Percentiles rank a stretch among this genome's conserved stretches.
Evolutionary conservation across 352 stramenopile genomes (phyloP).

Genomic region (Globisporangium takayamanum): DNA sequence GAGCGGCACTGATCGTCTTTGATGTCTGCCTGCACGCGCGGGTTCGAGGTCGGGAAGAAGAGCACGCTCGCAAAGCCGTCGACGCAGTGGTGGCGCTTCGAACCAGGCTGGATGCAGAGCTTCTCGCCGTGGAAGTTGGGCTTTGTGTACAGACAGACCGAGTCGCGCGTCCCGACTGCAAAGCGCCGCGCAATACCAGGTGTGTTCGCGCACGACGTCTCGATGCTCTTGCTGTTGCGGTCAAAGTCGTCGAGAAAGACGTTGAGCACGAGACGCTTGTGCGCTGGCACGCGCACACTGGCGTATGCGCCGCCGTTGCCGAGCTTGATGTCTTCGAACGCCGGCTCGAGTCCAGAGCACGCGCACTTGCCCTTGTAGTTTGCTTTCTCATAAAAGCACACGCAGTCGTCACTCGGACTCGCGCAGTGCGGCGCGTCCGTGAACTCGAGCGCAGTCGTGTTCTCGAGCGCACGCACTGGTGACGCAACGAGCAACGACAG

Average conservation of each 20-base stretch:
- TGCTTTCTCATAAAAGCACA: slow-evolving; percentile 13
- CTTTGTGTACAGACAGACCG: slow-evolving; percentile 15
- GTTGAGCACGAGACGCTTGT: slow-evolving; percentile 14
- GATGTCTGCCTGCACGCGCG: slow-evolving; percentile 13
- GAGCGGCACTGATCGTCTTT: slow-evolving; percentile 10
- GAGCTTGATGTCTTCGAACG: slow-evolving; percentile 14
- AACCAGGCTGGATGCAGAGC: slow-evolving; percentile 10
- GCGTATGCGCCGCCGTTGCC: slow-evolving; percentile 15
- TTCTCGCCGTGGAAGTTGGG: slow-evolving; percentile 20
- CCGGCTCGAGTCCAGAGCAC: slow-evolving; percentile 8
- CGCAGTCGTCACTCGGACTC: background rate
- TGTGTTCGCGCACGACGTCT: slow-evolving; percentile 7
- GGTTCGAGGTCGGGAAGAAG: slow-evolving; percentile 14
- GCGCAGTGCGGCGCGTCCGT: slow-evolving; percentile 9
- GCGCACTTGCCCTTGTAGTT: slow-evolving; percentile 15
- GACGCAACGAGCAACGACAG: background rate
- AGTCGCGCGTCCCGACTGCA: slow-evolving; percentile 10
- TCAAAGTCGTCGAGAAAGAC: slow-evolving; percentile 15
- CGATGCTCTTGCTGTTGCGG: slow-evolving; percentile 15
- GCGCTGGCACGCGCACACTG: slow-evolving; percentile 9
- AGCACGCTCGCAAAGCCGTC: slow-evolving; percentile 16
- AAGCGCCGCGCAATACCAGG: slow-evolving; percentile 15
- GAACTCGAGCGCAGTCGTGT: slow-evolving; percentile 14
- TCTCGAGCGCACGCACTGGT: slow-evolving; percentile 5
- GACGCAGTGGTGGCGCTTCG: slow-evolving; percentile 12